These are phyloP conservation scores for Kodamaea restingae DNA, from an alignment of 805 yeast genomes.

Conservation along the genomic window DNA sequence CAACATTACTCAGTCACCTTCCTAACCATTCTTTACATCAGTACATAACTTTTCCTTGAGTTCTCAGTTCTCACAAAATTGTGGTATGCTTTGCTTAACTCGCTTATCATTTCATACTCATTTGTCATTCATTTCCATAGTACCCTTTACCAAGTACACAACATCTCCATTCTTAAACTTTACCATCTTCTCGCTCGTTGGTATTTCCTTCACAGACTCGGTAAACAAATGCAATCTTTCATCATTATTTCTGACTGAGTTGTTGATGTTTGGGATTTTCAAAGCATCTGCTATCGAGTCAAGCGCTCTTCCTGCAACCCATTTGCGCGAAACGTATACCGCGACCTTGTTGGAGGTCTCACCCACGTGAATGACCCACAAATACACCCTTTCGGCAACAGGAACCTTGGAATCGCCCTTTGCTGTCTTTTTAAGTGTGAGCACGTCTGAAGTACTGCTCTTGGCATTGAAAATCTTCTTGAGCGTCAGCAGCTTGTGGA, in stretches of 20 bases:
- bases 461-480: conserved; percentile 5
- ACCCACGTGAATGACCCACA: conserved; percentile 44
- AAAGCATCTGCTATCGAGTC: conserved; percentile 49
- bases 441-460: conserved; percentile 4
- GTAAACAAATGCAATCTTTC: conserved; percentile 48
- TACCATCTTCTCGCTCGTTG: conserved; percentile 31
- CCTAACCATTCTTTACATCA: too few relatives aligned
- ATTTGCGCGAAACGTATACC: conserved; percentile 47
- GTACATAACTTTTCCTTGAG: too few relatives aligned
- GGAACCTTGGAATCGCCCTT: conserved; percentile 49
- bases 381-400: conserved; percentile 43
- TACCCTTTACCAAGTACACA: conserved; percentile 52
- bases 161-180: conserved; percentile 47
- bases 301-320: conserved; percentile 59
- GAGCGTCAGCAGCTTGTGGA: conserved; percentile 6
- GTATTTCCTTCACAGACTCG: conserved; percentile 23
- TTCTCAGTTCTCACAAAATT: too few relatives aligned
- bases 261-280: conserved; percentile 48
- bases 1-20: too few relatives aligned
- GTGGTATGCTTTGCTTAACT: too few relatives aligned
- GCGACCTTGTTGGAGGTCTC: conserved; percentile 23
- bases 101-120: too few relatives aligned
- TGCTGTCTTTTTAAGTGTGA: conserved; percentile 30
- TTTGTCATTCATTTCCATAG: background rate
- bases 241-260: conserved; percentile 36